Conservation (phyloP, 1,284 basidiomycete genomes). For the Trichosporon sp. region DNA sequence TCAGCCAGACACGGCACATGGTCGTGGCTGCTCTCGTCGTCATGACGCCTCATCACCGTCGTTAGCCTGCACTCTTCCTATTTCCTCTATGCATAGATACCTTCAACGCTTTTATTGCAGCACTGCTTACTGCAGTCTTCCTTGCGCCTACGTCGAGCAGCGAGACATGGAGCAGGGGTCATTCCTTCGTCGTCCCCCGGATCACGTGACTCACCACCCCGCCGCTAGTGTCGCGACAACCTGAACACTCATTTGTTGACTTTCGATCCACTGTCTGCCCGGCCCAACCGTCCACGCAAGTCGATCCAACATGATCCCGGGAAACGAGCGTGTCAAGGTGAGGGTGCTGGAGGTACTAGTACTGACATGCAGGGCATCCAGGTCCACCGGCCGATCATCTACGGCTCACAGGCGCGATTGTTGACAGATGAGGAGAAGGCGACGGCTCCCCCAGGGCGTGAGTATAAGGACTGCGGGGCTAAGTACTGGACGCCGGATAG, state of each 20-base stretch:
- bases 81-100: not conserved
- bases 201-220: not conserved
- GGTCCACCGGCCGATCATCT: slow-evolving; percentile 86
- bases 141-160: no score
- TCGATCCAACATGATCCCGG: slow-evolving; percentile 20
- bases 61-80: not conserved
- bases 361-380: slow-evolving; percentile 64
- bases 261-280: slow-evolving; percentile 1
- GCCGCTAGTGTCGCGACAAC: not conserved
- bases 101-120: no score
- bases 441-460: slow-evolving; percentile 40
- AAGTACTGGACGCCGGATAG: no score
- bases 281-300: not conserved
- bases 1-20: not conserved
- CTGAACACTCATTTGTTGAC: not conserved
- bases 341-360: not conserved
- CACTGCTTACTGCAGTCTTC: no score
- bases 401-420: slow-evolving; percentile 89
- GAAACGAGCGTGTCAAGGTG: slow-evolving; percentile 33
- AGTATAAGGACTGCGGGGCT: no score
- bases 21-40: not conserved
- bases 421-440: slow-evolving; percentile 65
- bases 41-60: not conserved
- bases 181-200: no score
- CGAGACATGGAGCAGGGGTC: no score